These are phyloP conservation scores for Capsicum baccatum DNA, from an alignment of 257 asterid genomes.

Conservation along the genomic window DNA sequence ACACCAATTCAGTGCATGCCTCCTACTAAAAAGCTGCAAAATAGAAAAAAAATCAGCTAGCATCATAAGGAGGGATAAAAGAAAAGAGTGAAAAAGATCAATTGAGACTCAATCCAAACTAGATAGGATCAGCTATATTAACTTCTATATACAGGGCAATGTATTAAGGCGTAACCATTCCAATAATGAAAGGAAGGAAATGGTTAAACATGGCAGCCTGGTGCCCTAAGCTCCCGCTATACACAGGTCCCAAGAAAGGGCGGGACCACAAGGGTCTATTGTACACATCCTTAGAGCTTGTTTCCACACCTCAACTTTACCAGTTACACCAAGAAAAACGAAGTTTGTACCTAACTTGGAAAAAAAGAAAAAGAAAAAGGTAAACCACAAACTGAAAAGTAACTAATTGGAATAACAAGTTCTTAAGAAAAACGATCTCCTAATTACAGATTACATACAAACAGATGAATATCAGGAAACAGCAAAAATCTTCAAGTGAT, in stretches of 20 bases:
- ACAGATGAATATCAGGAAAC: background rate
- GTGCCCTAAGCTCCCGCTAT: too few species aligned
- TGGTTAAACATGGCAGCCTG: too few species aligned
- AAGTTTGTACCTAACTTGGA: background rate
- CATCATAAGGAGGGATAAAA: background rate
- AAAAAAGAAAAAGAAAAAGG: background rate
- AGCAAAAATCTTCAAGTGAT: background rate
- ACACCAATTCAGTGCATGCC: slow-evolving; percentile 10
- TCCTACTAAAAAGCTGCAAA: background rate
- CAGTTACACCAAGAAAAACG: background rate
- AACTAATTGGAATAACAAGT: background rate
- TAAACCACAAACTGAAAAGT: background rate
- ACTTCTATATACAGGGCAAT: background rate
- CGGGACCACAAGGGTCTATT: too few species aligned
- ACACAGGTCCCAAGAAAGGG: too few species aligned
- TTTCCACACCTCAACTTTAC: too few species aligned
- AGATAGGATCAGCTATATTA: background rate
- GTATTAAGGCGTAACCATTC: background rate
- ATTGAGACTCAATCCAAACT: slow-evolving; percentile 1
- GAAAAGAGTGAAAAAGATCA: background rate
- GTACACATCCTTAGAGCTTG: too few species aligned
- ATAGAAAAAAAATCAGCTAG: slow-evolving; percentile 9
- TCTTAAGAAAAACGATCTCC: background rate
- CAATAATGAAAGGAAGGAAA: background rate
- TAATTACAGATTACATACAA: background rate